Evolutionary conservation across 345 rosid species (phyloP).

Genomic region (Gossypium ekmanianum): DNA sequence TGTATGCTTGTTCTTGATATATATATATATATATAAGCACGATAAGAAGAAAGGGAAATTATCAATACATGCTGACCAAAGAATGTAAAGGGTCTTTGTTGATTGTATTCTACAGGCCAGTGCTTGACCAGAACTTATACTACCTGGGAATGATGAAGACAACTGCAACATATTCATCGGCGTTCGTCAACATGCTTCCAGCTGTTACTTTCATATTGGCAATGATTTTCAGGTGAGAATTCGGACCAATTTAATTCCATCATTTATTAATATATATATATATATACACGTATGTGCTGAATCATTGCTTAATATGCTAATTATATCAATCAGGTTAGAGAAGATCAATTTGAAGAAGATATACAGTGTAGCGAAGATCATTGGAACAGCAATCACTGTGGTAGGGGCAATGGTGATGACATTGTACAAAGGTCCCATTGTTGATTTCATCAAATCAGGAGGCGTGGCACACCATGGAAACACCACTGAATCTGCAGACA

Average conservation of each 20-base stretch:
- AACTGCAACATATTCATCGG: slow-evolving; percentile 77
- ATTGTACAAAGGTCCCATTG: slow-evolving; percentile 75
- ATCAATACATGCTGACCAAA: not conserved
- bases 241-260: too few relatives aligned
- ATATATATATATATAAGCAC: too few relatives aligned
- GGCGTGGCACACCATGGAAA: slow-evolving; percentile 32
- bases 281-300: not conserved
- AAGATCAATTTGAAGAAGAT: slow-evolving; percentile 54
- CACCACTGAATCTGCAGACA: slow-evolving; percentile 33
- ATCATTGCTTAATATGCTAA: not conserved
- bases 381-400: slow-evolving; percentile 73
- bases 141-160: slow-evolving; percentile 80
- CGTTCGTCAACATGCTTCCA: slow-evolving; percentile 67
- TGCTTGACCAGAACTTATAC: slow-evolving; percentile 82
- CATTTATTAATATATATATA: too few relatives aligned
- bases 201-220: slow-evolving; percentile 87
- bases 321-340: slow-evolving; percentile 54
- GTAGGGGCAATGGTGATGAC: slow-evolving; percentile 98
- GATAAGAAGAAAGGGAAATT: not conserved
- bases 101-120: slow-evolving; percentile 50
- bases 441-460: slow-evolving; percentile 40
- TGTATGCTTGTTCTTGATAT: not conserved
- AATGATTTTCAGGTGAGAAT: slow-evolving; percentile 62
- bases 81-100: not conserved
- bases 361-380: slow-evolving; percentile 64